Evolutionary conservation across 73 alveolate genomes (phyloP).

Genomic region (Paramecium sexaurelia): DNA sequence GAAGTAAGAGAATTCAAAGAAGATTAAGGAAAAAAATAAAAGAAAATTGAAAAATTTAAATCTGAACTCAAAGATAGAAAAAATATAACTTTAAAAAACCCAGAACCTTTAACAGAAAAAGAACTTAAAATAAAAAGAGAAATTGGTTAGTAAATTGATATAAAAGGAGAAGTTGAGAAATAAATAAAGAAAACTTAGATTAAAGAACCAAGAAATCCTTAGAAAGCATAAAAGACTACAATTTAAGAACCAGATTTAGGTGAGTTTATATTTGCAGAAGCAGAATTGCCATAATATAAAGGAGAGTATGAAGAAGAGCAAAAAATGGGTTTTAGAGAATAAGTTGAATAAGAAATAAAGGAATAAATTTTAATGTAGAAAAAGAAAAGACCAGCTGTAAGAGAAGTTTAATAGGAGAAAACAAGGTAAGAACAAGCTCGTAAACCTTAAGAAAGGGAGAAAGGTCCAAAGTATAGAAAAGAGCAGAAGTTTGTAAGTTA

Average conservation of each 20-base stretch:
- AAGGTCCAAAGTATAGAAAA: neutral
- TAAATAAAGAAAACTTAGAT: neutral
- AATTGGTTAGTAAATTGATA: neutral
- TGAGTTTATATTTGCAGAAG: constrained; percentile 29
- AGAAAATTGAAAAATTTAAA: neutral
- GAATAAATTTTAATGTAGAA: constrained; percentile 21
- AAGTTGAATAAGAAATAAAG: constrained; percentile 37
- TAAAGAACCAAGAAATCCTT: neutral
- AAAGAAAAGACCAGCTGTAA: constrained; percentile 1
- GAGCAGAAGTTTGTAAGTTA: neutral
- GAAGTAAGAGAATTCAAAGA: constrained; percentile 24
- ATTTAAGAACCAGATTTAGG: neutral
- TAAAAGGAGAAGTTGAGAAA: neutral
- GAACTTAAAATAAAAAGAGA: neutral
- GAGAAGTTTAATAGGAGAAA: neutral
- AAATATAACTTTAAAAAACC: constrained; percentile 19
- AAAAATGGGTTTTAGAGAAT: neutral
- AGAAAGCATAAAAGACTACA: neutral
- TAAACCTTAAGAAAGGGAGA: constrained; percentile 10
- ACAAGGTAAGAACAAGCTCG: neutral
- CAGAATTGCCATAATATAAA: constrained; percentile 26
- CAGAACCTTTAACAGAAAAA: constrained; percentile 36
- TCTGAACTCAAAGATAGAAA: neutral
- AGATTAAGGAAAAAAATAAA: neutral
- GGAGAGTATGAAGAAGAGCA: constrained; percentile 10